phyloP scores from a whole-genome alignment of 2,329 filamentous ascomycete genomes.

The Fusarium fujikuroi region DNA sequence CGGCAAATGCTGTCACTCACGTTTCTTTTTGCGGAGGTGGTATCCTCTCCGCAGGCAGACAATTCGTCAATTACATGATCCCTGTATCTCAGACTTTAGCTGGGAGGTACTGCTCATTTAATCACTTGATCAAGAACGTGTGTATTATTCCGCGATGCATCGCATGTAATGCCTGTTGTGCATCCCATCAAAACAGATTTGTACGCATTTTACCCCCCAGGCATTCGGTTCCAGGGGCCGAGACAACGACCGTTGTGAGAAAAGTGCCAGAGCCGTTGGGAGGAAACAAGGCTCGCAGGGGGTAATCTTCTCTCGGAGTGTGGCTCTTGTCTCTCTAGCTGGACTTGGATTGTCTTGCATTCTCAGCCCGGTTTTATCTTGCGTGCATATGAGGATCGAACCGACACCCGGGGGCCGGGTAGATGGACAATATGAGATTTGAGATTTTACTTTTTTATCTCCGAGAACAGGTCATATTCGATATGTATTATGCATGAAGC shows the following conservation, averaged over 20 bases:
- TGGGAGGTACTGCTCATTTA: not conserved
- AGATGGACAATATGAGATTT: slow-evolving; percentile 1
- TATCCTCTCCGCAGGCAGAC: not conserved
- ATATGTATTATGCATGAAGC: not conserved
- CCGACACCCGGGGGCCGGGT: slow-evolving; percentile 16
- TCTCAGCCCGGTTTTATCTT: not conserved
- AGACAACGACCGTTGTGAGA: not conserved
- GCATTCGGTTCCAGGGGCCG: not conserved
- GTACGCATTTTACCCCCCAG: not conserved
- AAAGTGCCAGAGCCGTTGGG: slow-evolving; percentile 1
- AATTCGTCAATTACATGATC: not conserved
- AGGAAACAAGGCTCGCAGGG: slow-evolving; percentile 30
- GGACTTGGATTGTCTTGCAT: not conserved
- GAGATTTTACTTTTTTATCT: not conserved
- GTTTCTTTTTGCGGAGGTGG: slow-evolving; percentile 15
- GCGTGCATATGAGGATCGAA: slow-evolving; percentile 18
- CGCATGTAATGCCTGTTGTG: not conserved
- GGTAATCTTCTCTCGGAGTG: not conserved
- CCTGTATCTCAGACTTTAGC: not conserved
- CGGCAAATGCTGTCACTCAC: not conserved
- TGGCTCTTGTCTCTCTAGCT: not conserved
- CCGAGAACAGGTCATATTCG: slow-evolving; percentile 10
- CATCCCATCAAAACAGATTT: not conserved
- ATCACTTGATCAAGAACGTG: slow-evolving; percentile 11
- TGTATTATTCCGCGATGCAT: not conserved